Evolutionary conservation across 1,284 basidiomycete genomes (phyloP).

Genomic region (Cutaneotrichosporon arboriforme): DNA sequence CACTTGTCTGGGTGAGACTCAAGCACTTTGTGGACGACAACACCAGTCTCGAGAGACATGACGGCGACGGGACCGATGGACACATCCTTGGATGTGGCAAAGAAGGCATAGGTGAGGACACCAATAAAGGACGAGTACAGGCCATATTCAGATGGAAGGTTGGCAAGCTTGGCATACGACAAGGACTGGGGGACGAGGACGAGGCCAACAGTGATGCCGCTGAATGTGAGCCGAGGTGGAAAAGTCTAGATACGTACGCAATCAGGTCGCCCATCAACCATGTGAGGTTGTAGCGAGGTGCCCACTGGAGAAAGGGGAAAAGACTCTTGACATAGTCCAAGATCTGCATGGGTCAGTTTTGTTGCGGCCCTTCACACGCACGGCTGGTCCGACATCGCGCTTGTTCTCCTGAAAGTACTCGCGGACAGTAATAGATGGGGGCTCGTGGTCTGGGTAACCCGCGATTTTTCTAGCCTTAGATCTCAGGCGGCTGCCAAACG

Average conservation of each 20-base stretch:
- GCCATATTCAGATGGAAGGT: slow-evolving; percentile 79
- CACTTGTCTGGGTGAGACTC: slow-evolving; percentile 51
- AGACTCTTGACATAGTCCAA: slow-evolving; percentile 60
- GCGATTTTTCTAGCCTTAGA: slow-evolving; percentile 27
- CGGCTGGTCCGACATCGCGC: slow-evolving; percentile 18
- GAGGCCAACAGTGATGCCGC: slow-evolving; percentile 77
- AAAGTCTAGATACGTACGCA: slow-evolving; percentile 50
- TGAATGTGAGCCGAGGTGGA: slow-evolving; percentile 14
- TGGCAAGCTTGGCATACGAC: slow-evolving; percentile 68
- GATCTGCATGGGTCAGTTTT: slow-evolving; percentile 48
- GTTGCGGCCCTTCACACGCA: slow-evolving; percentile 15
- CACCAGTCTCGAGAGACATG: slow-evolving; percentile 82
- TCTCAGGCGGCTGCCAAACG: slow-evolving; percentile 5
- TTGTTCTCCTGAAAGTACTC: slow-evolving; percentile 29
- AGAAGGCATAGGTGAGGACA: slow-evolving; percentile 46
- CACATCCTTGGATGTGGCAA: slow-evolving; percentile 87
- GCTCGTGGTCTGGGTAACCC: slow-evolving; percentile 36
- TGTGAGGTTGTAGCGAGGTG: slow-evolving; percentile 63
- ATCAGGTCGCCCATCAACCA: slow-evolving; percentile 65
- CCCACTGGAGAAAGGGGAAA: slow-evolving; percentile 80
- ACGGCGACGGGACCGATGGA: slow-evolving; percentile 95
- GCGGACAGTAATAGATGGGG: slow-evolving; percentile 31
- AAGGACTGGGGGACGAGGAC: slow-evolving; percentile 77
- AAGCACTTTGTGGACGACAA: slow-evolving; percentile 68
- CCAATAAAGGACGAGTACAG: slow-evolving; percentile 94